Percentiles rank a stretch among this genome's conserved stretches.
Evolutionary conservation across 176 grass and related monocot species (phyloP).

Genomic region (Dactylis glomerata): DNA sequence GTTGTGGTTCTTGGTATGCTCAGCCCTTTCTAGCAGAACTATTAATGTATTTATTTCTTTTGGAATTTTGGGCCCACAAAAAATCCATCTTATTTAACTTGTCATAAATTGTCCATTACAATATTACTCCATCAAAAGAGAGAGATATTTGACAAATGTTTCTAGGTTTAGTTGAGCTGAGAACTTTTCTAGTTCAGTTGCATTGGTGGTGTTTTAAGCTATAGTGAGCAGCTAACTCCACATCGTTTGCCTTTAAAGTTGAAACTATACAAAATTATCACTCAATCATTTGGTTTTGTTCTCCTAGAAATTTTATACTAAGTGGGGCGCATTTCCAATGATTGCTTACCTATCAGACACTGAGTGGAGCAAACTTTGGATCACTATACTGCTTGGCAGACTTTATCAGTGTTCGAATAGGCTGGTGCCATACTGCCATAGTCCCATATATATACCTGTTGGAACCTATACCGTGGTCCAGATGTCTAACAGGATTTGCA

Average conservation of each 20-base stretch:
- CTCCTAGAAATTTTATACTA: background rate
- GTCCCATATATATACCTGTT: constrained; percentile 15
- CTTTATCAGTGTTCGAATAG: constrained; percentile 39
- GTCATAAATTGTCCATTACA: no score
- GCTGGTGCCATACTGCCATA: constrained; percentile 31
- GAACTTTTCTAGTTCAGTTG: background rate
- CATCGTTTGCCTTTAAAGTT: constrained; percentile 6
- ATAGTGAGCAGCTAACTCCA: background rate
- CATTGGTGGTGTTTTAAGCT: background rate
- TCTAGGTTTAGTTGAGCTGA: background rate
- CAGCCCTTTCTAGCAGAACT: background rate
- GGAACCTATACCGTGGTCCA: constrained; percentile 48
- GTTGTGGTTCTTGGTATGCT: background rate
- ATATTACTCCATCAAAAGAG: background rate
- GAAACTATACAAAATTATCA: background rate
- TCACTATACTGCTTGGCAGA: constrained; percentile 27
- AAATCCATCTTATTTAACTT: background rate
- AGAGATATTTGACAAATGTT: background rate
- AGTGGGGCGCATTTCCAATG: constrained; percentile 16
- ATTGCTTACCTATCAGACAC: constrained; percentile 23
- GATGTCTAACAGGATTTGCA: constrained; percentile 32
- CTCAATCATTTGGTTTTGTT: constrained; percentile 10
- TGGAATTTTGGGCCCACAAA: background rate
- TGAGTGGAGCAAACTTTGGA: constrained; percentile 28
- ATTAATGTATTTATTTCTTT: background rate